Base-by-base conservation (phyloP, 768 basidiomycete genomes). In the Punctularia strigosozonata region DNA sequence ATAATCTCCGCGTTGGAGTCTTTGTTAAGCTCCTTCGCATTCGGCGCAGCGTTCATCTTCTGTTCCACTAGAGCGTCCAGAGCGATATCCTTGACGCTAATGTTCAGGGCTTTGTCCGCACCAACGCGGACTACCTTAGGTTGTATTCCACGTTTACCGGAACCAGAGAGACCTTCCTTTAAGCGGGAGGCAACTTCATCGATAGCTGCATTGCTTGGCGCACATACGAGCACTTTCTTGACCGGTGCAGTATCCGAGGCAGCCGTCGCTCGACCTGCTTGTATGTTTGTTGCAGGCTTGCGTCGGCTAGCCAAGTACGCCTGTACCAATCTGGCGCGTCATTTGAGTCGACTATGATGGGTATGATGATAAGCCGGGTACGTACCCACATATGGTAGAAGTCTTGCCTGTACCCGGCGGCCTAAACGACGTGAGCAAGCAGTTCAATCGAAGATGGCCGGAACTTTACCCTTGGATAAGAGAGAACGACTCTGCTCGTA, bases 321-420 rank as follows among this genome's bases (percentile, higher is more conserved):
- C 30, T 86, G 78, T 5, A 95, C 83, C n/a, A 99, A n/a, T n/a
- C n/a, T n/a, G n/a, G n/a, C n/a, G n/a, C n/a, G n/a, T n/a, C n/a
- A n/a, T n/a, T n/a, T n/a, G n/a, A n/a, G n/a, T n/a, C n/a, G n/a
- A n/a, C n/a, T n/a, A n/a, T n/a, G n/a, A n/a, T n/a, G n/a, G n/a
- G n/a, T n/a, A n/a, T n/a, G n/a, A n/a, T n/a, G n/a, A n/a, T n/a
- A n/a, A n/a, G n/a, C n/a, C n/a, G n/a, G n/a, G n/a, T n/a, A n/a
- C n/a, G n/a, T n/a, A 68, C 17, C 88, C 90, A 48, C 89, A 89
- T 45, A 99, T 98, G 1, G 95, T 99, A 17, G 88, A 94, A 6
- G 95, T 99, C 63, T 99, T 99, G 10, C 95, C 95, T 0, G 95
- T 99, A 39, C 95, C 95, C 2, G 95, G 95, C 25, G 95, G 95